phyloP scores from a whole-genome alignment of 148 eudicot genomes.

The Chenopodium berlandieri region DNA sequence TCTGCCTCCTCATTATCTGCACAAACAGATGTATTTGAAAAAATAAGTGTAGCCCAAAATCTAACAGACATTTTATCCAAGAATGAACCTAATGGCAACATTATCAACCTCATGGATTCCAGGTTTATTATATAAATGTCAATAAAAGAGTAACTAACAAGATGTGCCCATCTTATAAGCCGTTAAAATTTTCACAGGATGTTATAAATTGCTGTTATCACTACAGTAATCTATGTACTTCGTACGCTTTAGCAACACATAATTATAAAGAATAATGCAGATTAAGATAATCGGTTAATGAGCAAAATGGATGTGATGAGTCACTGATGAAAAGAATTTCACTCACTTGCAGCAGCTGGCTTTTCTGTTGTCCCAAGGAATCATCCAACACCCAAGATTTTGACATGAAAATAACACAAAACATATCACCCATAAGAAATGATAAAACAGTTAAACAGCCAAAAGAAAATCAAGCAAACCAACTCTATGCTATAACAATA shows the following conservation, averaged over 20 bases:
- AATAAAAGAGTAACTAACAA: background rate
- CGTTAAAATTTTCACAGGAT: background rate
- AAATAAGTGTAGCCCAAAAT: background rate
- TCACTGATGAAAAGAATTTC: background rate
- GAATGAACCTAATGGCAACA: background rate
- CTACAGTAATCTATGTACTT: background rate
- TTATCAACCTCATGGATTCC: background rate
- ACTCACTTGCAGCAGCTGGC: conserved; percentile 94
- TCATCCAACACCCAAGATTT: conserved; percentile 35
- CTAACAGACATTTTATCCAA: background rate
- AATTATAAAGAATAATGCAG: background rate
- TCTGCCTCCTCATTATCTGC: conserved; percentile 68
- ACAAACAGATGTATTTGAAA: conserved; percentile 17
- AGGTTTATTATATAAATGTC: background rate
- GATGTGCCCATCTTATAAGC: background rate
- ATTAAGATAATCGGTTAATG: background rate
- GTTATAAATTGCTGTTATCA: background rate
- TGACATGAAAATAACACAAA: conserved; percentile 27
- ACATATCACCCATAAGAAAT: conserved; percentile 5
- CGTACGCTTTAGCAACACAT: background rate
- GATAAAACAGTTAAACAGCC: conserved; percentile 29
- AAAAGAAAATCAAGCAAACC: background rate
- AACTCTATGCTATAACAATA: background rate
- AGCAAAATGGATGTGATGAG: background rate
- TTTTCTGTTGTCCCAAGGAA: conserved; percentile 61